Percentiles rank a stretch among this genome's conserved stretches.
Conservation (phyloP, 2,329 filamentous ascomycete genomes). For the Ophiocordyceps australis region DNA sequence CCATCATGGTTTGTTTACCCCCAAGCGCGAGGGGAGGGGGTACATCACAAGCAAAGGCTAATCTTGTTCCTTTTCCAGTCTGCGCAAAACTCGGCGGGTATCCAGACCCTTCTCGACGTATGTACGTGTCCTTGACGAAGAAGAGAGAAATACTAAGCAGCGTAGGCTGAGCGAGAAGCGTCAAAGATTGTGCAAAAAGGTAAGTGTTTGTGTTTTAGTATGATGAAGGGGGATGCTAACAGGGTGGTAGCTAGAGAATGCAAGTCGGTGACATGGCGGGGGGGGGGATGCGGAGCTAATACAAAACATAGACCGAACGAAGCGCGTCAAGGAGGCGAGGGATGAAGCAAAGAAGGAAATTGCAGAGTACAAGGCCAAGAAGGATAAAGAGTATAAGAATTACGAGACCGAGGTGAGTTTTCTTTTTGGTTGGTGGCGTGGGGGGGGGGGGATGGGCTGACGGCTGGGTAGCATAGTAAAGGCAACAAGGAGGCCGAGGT, state of each 20-base stretch:
- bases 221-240: conserved; percentile 1
- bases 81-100: conserved; percentile 95
- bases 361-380: conserved; percentile 72
- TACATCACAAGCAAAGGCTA: too few species aligned
- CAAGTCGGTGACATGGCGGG: conserved; percentile 22
- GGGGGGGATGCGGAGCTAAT: conserved; percentile 3
- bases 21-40: too few species aligned
- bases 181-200: conserved; percentile 98
- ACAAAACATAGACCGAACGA: conserved; percentile 59
- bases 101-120: conserved; percentile 98
- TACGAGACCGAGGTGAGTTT: conserved; percentile 55
- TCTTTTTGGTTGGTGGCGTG: neutral
- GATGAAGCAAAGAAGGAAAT: conserved; percentile 97
- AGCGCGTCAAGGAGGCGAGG: conserved; percentile 91
- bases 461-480: conserved; percentile 54
- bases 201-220: too few species aligned
- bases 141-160: conserved; percentile 1
- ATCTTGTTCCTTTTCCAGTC: too few species aligned
- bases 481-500: conserved; percentile 69
- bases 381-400: conserved; percentile 88
- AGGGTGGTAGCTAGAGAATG: conserved; percentile 60
- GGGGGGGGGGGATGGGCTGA: neutral
- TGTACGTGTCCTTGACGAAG: conserved; percentile 11
- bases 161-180: conserved; percentile 85
- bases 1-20: too few species aligned